Evolutionary conservation across 208 protist species (phyloP).

Genomic region (Acanthamoeba culbertsoni): DNA sequence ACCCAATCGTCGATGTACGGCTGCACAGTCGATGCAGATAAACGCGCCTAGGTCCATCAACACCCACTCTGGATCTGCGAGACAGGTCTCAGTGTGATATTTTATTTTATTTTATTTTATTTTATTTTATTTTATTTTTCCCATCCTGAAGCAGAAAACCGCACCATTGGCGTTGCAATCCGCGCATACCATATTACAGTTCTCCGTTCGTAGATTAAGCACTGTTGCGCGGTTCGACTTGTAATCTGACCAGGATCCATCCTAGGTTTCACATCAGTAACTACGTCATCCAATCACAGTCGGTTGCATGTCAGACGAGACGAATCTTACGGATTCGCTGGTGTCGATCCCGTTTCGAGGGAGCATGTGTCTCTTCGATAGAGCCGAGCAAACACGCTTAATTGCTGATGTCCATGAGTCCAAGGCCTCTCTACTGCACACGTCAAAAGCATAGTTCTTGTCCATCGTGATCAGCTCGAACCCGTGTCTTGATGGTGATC

Average conservation of each 20-base stretch:
- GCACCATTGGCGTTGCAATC: not conserved
- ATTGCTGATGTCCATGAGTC: slow-evolving; percentile 21
- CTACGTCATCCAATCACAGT: not conserved
- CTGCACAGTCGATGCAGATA: slow-evolving; percentile 51
- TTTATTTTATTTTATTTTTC: too few relatives aligned
- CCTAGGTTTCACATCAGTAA: not conserved
- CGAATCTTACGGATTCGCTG: slow-evolving; percentile 6
- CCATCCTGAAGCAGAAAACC: too few relatives aligned
- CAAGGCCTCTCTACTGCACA: not conserved
- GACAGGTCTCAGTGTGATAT: too few relatives aligned
- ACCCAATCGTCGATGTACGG: not conserved
- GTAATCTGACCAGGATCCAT: slow-evolving; percentile 18
- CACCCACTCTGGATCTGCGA: slow-evolving; percentile 43
- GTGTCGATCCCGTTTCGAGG: not conserved
- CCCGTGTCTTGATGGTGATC: not conserved
- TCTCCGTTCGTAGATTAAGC: not conserved
- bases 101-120: too few relatives aligned
- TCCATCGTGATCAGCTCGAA: slow-evolving; percentile 55
- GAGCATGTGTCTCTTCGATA: not conserved
- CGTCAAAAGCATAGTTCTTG: slow-evolving; percentile 55
- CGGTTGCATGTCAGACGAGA: not conserved
- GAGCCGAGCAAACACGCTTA: not conserved
- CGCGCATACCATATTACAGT: not conserved
- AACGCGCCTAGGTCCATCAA: slow-evolving; percentile 41
- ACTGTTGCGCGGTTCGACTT: not conserved